A percentile compares a stretch with the other conserved stretches of the same genome.
These are phyloP conservation scores for Clavispora fructus DNA, from an alignment of 805 yeast species.

Conservation along the genomic window DNA sequence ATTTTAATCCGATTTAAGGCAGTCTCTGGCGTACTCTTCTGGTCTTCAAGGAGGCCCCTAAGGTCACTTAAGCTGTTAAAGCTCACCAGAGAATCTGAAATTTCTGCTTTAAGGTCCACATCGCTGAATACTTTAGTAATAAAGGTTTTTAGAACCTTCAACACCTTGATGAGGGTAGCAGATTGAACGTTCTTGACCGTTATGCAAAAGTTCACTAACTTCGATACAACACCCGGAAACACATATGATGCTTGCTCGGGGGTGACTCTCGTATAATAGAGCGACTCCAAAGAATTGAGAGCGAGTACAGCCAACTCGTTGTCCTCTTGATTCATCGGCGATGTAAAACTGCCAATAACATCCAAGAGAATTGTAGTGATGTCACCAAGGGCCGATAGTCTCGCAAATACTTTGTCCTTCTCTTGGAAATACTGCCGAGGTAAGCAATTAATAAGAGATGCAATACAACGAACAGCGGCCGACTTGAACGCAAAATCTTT, in stretches of 20 bases:
- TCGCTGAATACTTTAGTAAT: conserved; percentile 30
- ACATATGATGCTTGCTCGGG: conserved; percentile 32
- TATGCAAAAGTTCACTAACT: conserved; percentile 24
- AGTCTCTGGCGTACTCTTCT: not conserved
- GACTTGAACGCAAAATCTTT: conserved; percentile 14
- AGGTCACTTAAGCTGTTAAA: conserved; percentile 1
- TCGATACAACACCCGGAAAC: conserved; percentile 37
- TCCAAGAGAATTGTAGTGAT: conserved; percentile 22
- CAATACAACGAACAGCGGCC: conserved; percentile 13
- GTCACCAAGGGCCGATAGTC: conserved; percentile 26
- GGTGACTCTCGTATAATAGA: conserved; percentile 15
- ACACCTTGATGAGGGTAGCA: conserved; percentile 14
- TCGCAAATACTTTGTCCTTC: conserved; percentile 8
- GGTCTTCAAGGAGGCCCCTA: conserved; percentile 1
- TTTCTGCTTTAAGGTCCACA: conserved; percentile 6
- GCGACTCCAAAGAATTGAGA: conserved; percentile 11
- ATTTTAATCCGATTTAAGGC: conserved; percentile 2
- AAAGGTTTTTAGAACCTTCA: conserved; percentile 18
- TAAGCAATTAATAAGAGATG: conserved; percentile 10
- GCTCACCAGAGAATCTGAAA: not conserved
- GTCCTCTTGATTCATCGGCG: conserved; percentile 15
- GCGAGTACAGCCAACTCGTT: conserved; percentile 6
- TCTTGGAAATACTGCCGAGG: conserved; percentile 18
- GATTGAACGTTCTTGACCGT: conserved; percentile 19
- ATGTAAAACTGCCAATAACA: conserved; percentile 4